Evolutionary conservation across 176 grass and related monocot species (phyloP).

Genomic region (Bothriochloa decipiens): DNA sequence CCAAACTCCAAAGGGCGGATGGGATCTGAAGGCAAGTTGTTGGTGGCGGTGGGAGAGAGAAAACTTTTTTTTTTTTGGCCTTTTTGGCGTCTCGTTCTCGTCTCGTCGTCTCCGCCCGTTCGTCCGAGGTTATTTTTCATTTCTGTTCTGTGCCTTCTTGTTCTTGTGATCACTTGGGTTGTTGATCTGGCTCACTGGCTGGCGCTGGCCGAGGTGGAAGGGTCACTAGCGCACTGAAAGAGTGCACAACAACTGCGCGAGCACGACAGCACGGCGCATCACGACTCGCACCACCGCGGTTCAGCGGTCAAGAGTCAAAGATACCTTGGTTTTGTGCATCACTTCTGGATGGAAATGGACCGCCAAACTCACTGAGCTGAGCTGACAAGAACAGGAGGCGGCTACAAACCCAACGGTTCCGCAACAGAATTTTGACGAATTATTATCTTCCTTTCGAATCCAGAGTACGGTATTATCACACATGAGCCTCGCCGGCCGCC

Average conservation of each 20-base stretch:
- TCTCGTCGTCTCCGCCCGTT: constrained; percentile 39
- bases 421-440: too few species aligned
- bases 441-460: too few species aligned
- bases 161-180: not conserved
- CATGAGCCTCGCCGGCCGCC: too few species aligned
- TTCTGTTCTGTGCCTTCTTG: not conserved
- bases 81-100: constrained; percentile 4
- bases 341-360: not conserved
- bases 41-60: constrained; percentile 11
- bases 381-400: not conserved
- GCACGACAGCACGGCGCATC: not conserved
- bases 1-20: constrained; percentile 13
- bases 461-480: too few species aligned
- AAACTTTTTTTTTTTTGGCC: not conserved
- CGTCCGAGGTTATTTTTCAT: not conserved
- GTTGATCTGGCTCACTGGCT: constrained; percentile 21
- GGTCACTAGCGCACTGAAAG: not conserved
- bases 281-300: not conserved
- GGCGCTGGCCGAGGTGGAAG: constrained; percentile 3
- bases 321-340: too few species aligned
- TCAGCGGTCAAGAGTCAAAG: not conserved
- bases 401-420: too few species aligned
- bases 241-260: not conserved
- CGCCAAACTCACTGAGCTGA: not conserved
- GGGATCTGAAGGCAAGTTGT: constrained; percentile 28